Evolutionary conservation across 2,329 filamentous ascomycete genomes (phyloP).

Genomic region (Alternaria rosae): DNA sequence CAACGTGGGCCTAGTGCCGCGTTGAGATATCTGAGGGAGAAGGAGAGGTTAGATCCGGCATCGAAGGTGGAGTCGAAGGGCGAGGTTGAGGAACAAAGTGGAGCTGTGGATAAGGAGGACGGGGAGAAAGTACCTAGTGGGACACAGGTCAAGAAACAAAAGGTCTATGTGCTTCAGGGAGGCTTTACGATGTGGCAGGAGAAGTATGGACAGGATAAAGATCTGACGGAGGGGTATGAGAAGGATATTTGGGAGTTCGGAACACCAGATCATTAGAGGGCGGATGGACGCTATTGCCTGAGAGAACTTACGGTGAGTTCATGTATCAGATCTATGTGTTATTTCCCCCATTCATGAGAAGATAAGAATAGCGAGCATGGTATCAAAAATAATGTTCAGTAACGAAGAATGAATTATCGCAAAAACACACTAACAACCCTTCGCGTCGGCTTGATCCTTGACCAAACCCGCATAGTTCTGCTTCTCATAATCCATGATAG

Average conservation of each 20-base stretch:
- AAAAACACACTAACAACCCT: constrained; percentile 2
- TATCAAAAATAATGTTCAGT: not conserved
- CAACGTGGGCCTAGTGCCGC: constrained; percentile 88
- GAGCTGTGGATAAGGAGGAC: constrained; percentile 26
- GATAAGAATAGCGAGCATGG: not conserved
- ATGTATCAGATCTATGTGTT: too few species aligned
- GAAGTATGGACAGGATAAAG: constrained; percentile 75
- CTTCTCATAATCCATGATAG: constrained; percentile 58
- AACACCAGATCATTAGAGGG: constrained; percentile 9
- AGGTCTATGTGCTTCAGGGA: constrained; percentile 79
- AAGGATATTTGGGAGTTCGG: constrained; percentile 83
- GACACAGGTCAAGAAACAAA: constrained; percentile 60
- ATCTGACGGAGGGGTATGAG: constrained; percentile 82
- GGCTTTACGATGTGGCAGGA: constrained; percentile 94
- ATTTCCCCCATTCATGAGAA: not conserved
- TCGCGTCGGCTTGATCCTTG: constrained; percentile 15
- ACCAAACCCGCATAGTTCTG: constrained; percentile 40
- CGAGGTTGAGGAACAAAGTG: constrained; percentile 23
- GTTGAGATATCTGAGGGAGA: constrained; percentile 77
- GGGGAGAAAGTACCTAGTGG: constrained; percentile 8
- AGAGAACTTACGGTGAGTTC: not conserved
- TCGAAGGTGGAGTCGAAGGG: constrained; percentile 27
- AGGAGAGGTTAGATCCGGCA: constrained; percentile 59
- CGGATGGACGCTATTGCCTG: rapidly evolving
- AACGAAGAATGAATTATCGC: not conserved